A percentile compares a stretch with the other conserved stretches of the same genome.
These are phyloP conservation scores for Colletotrichum tanaceti DNA, from an alignment of 2,329 filamentous ascomycete species.

Conservation along the genomic window DNA sequence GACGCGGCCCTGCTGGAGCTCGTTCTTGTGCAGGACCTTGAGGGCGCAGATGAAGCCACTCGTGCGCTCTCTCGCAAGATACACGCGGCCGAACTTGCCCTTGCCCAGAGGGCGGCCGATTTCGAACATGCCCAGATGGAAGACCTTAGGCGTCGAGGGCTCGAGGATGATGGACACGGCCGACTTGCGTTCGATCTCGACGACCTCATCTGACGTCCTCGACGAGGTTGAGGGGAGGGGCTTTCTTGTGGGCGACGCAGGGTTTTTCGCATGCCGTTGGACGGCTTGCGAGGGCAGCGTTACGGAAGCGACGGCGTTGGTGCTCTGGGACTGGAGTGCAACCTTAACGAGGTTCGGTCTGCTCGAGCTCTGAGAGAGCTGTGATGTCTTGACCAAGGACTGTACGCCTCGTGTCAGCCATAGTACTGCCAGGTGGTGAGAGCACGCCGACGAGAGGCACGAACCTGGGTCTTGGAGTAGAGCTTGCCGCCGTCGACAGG, in stretches of 20 bases:
- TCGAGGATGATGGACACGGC: constrained; percentile 65
- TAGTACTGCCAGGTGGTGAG: constrained; percentile 20
- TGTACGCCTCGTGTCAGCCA: constrained; percentile 52
- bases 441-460: constrained; percentile 28
- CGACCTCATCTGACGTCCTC: constrained; percentile 61
- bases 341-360: constrained; percentile 88
- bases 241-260: constrained; percentile 66
- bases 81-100: constrained; percentile 88
- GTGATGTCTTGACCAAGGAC: constrained; percentile 52
- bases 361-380: constrained; percentile 65
- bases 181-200: constrained; percentile 62
- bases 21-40: constrained; percentile 87
- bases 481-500: constrained; percentile 62
- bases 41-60: constrained; percentile 87
- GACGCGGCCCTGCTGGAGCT: constrained; percentile 80
- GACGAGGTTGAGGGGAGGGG: constrained; percentile 56
- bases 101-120: constrained; percentile 88
- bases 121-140: constrained; percentile 94
- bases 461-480: constrained; percentile 83
- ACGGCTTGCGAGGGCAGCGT: constrained; percentile 75
- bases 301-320: constrained; percentile 73
- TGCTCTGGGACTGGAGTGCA: constrained; percentile 81
- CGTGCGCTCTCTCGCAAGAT: constrained; percentile 82
- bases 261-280: constrained; percentile 61
- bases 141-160: constrained; percentile 69